Evolutionary conservation across 148 eudicot species (phyloP), one percentile per base, ranked within the genome.

Genomic region (Amaranthus palmeri): DNA sequence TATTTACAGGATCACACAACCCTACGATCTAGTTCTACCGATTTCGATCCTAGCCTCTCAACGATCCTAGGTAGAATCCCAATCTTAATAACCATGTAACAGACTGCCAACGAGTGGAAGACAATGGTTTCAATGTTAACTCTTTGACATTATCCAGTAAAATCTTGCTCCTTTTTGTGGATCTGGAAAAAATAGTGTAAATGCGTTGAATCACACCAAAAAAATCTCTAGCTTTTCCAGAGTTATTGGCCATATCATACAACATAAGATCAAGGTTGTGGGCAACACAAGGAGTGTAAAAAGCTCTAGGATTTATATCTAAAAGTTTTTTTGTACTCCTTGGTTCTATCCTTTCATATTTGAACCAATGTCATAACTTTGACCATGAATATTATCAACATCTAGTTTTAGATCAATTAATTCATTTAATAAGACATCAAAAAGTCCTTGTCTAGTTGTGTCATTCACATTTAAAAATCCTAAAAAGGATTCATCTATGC

Each of bases 181-280:
- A 81, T 63, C 4, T 11, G 9, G 67, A 13, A 77, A 81, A 73
- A 17, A 81, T 41, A 17, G 75, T 44, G 44, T 81, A 77, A 7
- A 81, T 68, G 6, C 77, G 78, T 65, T 77, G 81, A 8, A 77
- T 55, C 0, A 73, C 36, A 10, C 71, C 80, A 77, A 77, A 77
- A 81, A 64, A 51, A 36, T 42, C 47, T 36, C 46, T 67, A n/a
- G 77, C 77, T 67, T 67, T 78, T 41, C 51, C 48, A 66, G 68
- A 69, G 44, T 56, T 17, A 9, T 73, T 64, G 7, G 78, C 75
- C 68, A 74, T 77, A 44, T 79, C 82, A 69, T 75, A 63, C 14
- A 74, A 44, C 7, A 36, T 8, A 1, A 79, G 18, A 65, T 68
- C 77, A 6, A 77, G 72, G 77, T 47, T 76, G 58, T 80, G 72